Evolutionary conservation across 371 early-diverging fungal species (phyloP), one percentile per base, ranked within the genome.

Genomic region (Mortierella sp.): DNA sequence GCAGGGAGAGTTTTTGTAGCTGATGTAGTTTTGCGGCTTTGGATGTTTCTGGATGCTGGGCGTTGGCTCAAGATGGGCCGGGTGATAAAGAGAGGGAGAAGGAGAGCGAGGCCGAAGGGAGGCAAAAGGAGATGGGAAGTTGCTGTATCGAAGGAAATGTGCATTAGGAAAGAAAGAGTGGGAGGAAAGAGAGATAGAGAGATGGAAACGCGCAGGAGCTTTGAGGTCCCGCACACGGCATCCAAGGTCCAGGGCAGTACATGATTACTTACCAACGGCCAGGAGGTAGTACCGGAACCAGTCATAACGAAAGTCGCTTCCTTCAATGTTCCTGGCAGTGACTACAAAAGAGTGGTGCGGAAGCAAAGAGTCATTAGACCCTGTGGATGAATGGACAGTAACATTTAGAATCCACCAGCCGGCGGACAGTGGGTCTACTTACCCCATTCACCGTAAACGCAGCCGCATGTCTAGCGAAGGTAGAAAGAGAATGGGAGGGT

Each of bases 211-310:
- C 37, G 9, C 5, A 9, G 37, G 9, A 37, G 9, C 37, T n/a
- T n/a, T n/a, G 37, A 37, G 37, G 37, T 9, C 37, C 37, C 37
- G 37, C 37, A 5, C n/a, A n/a, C n/a, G n/a, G n/a, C n/a, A n/a
- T n/a, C n/a, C 37, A 9, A 9, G 3, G 9, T 37, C 37, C 37
- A 37, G 3, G 37, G 9, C 37, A 5, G n/a, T 16, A 37, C 5
- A 43, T 15, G 30, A 9, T n/a, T 2, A 70, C 75, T 75, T 70
- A 75, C 75, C 52, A 50, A 67, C 25, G 43, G 52, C 46, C 45
- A 75, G 51, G 25, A 75, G 60, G 60, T 70, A 75, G 57, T 75
- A 75, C 7, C 66, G 63, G 50, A 75, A 43, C 75, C 75, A 75
- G 30, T 46, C 66, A 25, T 44, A 70, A 26, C 60, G 56, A 25